Percentiles rank a stretch among this genome's conserved stretches.
These are phyloP conservation scores for Sapria himalayana DNA, from an alignment of 345 rosid species.

Conservation along the genomic window DNA sequence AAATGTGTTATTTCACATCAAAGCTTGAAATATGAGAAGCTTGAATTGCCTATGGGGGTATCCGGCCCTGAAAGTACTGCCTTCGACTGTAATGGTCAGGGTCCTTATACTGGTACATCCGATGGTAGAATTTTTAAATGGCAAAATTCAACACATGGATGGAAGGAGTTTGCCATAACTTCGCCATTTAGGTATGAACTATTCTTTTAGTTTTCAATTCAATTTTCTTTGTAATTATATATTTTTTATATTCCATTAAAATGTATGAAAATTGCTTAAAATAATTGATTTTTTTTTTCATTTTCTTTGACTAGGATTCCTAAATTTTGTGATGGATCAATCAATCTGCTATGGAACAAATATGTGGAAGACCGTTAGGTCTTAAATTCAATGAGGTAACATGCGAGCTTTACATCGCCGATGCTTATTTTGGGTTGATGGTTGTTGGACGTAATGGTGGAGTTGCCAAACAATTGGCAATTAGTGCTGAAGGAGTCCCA, in stretches of 20 bases:
- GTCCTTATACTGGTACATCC: conserved; percentile 44
- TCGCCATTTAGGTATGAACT: conserved; percentile 22
- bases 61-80: conserved; percentile 33
- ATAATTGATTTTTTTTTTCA: background rate
- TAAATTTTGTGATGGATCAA: conserved; percentile 29
- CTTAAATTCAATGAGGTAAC: conserved; percentile 35
- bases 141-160: conserved; percentile 23
- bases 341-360: conserved; percentile 43
- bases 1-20: too few relatives aligned
- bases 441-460: conserved; percentile 55
- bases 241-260: background rate
- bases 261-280: background rate
- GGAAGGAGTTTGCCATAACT: conserved; percentile 46
- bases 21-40: conserved; percentile 5
- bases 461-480: conserved; percentile 25
- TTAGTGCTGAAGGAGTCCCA: conserved; percentile 38
- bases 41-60: conserved; percentile 11
- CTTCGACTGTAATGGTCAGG: conserved; percentile 24
- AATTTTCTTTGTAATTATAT: background rate
- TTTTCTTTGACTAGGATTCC: conserved; percentile 10
- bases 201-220: background rate
- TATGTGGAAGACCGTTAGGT: conserved; percentile 69
- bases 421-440: conserved; percentile 50
- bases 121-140: conserved; percentile 56
- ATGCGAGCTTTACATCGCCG: conserved; percentile 61